These are phyloP conservation scores for Taphrina wiesneri DNA, from an alignment of 1,139 yeast species.

Conservation along the genomic window DNA sequence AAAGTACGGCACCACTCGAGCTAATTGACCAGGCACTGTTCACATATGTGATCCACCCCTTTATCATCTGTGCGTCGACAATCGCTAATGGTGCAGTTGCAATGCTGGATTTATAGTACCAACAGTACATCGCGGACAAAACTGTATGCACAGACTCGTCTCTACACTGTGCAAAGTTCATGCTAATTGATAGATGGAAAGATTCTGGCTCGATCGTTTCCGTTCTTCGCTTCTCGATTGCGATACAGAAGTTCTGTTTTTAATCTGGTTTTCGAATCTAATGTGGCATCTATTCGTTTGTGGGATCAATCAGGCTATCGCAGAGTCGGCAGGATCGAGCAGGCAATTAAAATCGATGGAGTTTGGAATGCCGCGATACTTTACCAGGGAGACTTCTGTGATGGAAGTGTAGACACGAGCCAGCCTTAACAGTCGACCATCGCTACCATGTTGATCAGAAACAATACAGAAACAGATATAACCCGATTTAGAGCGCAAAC, in stretches of 20 bases:
- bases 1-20: background rate
- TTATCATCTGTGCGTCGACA: background rate
- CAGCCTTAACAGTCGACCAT: background rate
- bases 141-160: conserved; percentile 48
- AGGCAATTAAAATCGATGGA: conserved; percentile 85
- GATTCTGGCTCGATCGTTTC: conserved; percentile 75
- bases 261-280: conserved; percentile 84
- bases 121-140: conserved; percentile 90
- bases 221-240: conserved; percentile 81
- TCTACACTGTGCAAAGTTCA: background rate
- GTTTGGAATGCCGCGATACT: conserved; percentile 78
- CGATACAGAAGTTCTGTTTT: conserved; percentile 79
- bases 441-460: no score
- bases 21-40: conserved; percentile 53
- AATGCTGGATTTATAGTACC: conserved; percentile 86
- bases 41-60: conserved; percentile 57
- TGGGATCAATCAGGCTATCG: conserved; percentile 79
- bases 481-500: no score
- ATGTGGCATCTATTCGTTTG: conserved; percentile 74
- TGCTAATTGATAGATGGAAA: conserved; percentile 56
- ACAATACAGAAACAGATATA: no score
- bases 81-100: conserved; percentile 48
- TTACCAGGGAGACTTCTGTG: conserved; percentile 57
- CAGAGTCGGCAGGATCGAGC: conserved; percentile 72
- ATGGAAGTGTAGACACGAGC: conserved; percentile 24